Evolutionary conservation across 306 rosid species (phyloP), one percentile per base, ranked within the genome.

Genomic region (Crotalaria pallida): DNA sequence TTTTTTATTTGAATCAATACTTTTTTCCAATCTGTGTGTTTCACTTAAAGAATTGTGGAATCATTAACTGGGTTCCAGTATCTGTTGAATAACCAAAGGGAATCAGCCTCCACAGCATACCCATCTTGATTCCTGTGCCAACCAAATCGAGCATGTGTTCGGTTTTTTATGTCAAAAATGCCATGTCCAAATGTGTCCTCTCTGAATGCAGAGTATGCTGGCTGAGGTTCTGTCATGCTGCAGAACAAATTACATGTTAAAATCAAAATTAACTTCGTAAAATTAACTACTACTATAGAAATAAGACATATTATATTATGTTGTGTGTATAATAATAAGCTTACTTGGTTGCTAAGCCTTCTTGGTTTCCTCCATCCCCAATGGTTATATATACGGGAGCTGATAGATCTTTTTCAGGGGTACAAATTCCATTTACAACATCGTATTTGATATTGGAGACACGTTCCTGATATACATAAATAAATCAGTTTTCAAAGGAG

Each of bases 291-390:
- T n/a, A 21, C 10, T 24, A 21, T 7, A n/a, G n/a, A 19, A 49
- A 13, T 17, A 62, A 45, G 8, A 55, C 36, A n/a, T n/a, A n/a
- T n/a, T n/a, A 17, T 7, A 15, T 56, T 40, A 19, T 15, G 50
- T 58, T 7, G 1, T 4, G 29, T 64, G 56, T 10, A 22, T 12
- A 27, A n/a, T n/a, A n/a, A n/a, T n/a, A n/a, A 74, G 47, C 88
- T 79, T 85, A 93, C 97, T 84, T 89, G 80, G 72, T 84, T 55
- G 92, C 91, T 66, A 90, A 86, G 84, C 94, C 98, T 85, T 93
- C 97, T 48, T 79, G 45, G 76, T 93, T 93, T 24, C 98, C 97
- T 69, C 98, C 97, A 69, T 93, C 98, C 10, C 98, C 98, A 41
- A 88, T 84, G 60, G 87, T 93, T 65, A 93, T 81, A 79, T 93